Conservation (phyloP, 192 early-diverging fungal genomes). For the Podila clonocystis region DNA sequence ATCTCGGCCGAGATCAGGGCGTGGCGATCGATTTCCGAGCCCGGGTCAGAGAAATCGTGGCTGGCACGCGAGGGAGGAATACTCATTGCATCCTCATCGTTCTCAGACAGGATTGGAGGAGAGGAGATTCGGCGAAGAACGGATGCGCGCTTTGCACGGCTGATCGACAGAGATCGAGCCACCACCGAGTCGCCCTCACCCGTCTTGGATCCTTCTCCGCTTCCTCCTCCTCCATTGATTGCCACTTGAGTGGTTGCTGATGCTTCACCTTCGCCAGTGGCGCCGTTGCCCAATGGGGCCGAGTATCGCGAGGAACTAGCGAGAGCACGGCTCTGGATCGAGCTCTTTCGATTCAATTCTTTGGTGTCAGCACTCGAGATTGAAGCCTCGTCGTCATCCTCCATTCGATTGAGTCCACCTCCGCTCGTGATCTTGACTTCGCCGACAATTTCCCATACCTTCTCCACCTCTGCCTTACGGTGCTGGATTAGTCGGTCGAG, state of each 20-base stretch:
- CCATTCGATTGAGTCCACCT: constrained; percentile 7
- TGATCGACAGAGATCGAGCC: constrained; percentile 32
- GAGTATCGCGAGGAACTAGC: constrained; percentile 22
- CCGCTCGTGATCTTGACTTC: constrained; percentile 49
- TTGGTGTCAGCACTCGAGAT: constrained; percentile 29
- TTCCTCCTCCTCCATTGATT: neutral
- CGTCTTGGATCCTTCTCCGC: neutral
- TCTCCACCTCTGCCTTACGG: constrained; percentile 59
- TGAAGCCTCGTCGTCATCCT: constrained; percentile 34
- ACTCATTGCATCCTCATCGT: constrained; percentile 22
- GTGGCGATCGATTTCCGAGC: constrained; percentile 52
- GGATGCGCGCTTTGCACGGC: constrained; percentile 30
- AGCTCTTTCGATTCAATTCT: constrained; percentile 14
- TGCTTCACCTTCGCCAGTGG: neutral
- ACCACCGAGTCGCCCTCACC: constrained; percentile 19
- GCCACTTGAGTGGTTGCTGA: neutral
- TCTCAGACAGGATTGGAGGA: constrained; percentile 8
- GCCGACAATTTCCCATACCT: constrained; percentile 64
- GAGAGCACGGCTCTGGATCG: constrained; percentile 23
- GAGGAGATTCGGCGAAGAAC: constrained; percentile 21
- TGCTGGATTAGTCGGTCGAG: constrained; percentile 58
- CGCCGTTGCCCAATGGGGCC: neutral
- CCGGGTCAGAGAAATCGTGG: constrained; percentile 31
- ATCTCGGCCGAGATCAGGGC: constrained; percentile 59
- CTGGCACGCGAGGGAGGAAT: constrained; percentile 12